Evolutionary conservation across 139 green algal genomes (phyloP), one percentile per base, ranked within the genome.

Genomic region (Cymbomonas tetramitiformis): DNA sequence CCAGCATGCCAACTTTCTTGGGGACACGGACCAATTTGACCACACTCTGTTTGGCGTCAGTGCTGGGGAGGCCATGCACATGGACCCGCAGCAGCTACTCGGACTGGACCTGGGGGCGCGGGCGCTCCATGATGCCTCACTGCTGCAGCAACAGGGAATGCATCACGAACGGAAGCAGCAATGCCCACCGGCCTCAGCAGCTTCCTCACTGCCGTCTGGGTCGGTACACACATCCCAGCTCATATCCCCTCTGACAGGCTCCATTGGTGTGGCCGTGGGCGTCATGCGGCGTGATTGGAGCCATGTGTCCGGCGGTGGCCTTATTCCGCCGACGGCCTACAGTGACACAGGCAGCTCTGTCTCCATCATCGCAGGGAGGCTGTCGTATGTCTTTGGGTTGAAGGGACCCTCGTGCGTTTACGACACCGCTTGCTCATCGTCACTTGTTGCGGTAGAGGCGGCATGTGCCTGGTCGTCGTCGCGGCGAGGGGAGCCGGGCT

Each of bases 41-140:
- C 25, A 55, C 1, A 3, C 24, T n/a, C 23, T 71, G 15, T 85
- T 85, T 70, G 77, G 75, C 5, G 56, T 91, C 38, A 58, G 58
- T 0, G 7, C 51, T 0, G 56, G 66, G 1, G 83, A 93, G 53
- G 70, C 80, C 0, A 58, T 67, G 23, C 59, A 73, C 3, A 85
- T 91, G 74, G 83, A 91, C 56, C 73, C 82, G 1, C 83, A 93
- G 64, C 83, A 91, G 69, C 72, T 82, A 1, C 48, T 89, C 31
- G 62, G 90, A 36, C 70, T 91, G 46, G 58, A 64, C 32, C n/a
- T n/a, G n/a, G n/a, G n/a, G n/a, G n/a, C n/a, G n/a, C n/a, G n/a
- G n/a, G n/a, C n/a, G n/a, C n/a, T n/a, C n/a, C n/a, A n/a, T n/a
- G n/a, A n/a, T n/a, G n/a, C n/a, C n/a, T n/a, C n/a, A n/a, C n/a